Conservation (phyloP, 148 eudicot species). For the Nyssa sinensis region DNA sequence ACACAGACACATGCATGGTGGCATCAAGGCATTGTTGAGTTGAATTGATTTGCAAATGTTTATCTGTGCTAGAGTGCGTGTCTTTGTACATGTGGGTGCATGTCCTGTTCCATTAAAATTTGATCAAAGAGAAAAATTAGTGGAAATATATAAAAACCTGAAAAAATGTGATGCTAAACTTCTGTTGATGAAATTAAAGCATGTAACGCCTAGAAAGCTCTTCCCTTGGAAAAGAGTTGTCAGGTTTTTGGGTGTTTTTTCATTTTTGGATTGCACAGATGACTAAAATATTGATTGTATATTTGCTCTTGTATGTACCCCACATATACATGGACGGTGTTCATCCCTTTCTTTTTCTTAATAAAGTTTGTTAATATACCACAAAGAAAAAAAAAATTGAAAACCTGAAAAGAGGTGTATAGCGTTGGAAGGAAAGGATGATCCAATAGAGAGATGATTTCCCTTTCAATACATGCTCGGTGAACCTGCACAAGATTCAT, state of each 20-base stretch:
- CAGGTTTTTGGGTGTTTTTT: not conserved
- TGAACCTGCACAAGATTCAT: slow-evolving; percentile 64
- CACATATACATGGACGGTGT: not conserved
- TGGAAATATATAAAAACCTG: not conserved
- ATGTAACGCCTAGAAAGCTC: not conserved
- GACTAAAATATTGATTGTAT: not conserved
- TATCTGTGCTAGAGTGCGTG: not conserved
- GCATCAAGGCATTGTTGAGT: too few relatives aligned
- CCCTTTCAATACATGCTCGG: slow-evolving; percentile 96
- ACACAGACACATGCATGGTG: not conserved
- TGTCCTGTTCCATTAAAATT: not conserved
- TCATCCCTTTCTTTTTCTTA: not conserved
- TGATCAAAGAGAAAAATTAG: not conserved
- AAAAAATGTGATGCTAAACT: not conserved
- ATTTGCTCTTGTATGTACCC: not conserved
- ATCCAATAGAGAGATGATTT: slow-evolving; percentile 78
- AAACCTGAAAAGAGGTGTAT: slow-evolving; percentile 92
- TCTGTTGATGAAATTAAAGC: not conserved
- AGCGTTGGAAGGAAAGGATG: slow-evolving; percentile 95
- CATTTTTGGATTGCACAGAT: not conserved
- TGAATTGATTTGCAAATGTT: not conserved
- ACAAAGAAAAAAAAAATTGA: slow-evolving; percentile 1
- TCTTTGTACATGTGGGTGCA: not conserved
- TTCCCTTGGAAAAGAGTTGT: not conserved
- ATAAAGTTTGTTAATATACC: not conserved